Conservation (phyloP, 768 basidiomycete genomes). For the Fomitopsis serialis region DNA sequence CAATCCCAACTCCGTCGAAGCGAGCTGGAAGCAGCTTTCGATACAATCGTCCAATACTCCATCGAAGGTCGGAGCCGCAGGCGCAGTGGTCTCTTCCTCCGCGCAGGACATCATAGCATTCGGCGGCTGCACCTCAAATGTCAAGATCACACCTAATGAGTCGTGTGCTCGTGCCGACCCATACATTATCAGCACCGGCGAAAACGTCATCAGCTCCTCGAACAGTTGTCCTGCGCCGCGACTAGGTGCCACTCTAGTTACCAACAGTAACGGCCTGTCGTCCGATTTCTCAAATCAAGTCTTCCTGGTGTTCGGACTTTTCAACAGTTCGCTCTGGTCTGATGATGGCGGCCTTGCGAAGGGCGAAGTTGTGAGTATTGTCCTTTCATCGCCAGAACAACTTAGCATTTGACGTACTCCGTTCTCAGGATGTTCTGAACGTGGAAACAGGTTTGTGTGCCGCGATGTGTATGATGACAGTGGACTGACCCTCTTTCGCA, state of each 20-base stretch:
- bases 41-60: conserved; percentile 31
- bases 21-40: conserved; percentile 53
- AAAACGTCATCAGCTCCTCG: conserved; percentile 32
- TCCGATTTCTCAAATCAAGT: conserved; percentile 57
- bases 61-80: conserved; percentile 44
- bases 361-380: conserved; percentile 66
- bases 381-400: not conserved
- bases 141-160: conserved; percentile 19
- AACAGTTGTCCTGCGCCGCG: conserved; percentile 62
- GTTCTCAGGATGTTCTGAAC: conserved; percentile 55
- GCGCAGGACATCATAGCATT: conserved; percentile 41
- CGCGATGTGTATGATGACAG: not conserved
- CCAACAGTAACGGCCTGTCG: conserved; percentile 54
- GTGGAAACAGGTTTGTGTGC: conserved; percentile 21
- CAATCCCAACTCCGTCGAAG: conserved; percentile 41
- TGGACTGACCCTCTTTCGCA: not conserved
- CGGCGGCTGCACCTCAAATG: conserved; percentile 48
- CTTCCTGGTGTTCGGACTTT: conserved; percentile 64
- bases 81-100: conserved; percentile 44
- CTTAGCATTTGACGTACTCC: not conserved
- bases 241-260: conserved; percentile 48
- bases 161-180: conserved; percentile 58
- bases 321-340: conserved; percentile 60
- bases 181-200: conserved; percentile 47
- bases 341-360: conserved; percentile 53